Base-by-base conservation (phyloP, 1,139 yeast species). In the Pichia norvegensis region DNA sequence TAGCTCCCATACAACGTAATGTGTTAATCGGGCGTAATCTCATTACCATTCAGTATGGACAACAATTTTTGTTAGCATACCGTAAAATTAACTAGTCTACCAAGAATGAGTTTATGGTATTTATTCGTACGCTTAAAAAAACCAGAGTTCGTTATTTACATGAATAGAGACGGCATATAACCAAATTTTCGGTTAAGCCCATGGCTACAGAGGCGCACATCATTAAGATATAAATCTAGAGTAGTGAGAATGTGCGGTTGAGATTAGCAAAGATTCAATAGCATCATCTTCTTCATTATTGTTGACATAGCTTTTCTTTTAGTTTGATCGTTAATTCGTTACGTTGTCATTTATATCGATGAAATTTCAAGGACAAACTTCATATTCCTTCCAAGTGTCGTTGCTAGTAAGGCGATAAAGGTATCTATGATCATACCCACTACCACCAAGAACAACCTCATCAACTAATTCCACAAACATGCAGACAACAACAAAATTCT, bases 391-490 rank as follows among this genome's bases (percentile, higher is more conserved):
- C 95, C 95, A 85, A 55, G 74, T 77, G 52, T 81, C 87, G 45
- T 69, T 65, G 41, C 67, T 72, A 23, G 58, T 53, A 55, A 80
- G 72, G 48, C 74, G 73, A 55, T 76, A 78, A 25, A 77, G 62
- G 46, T 69, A 70, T 54, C 90, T 69, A 51, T 76, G 69, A 55
- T 79, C 84, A 29, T 63, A 56, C 8, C 57, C 59, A n/a, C 57
- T 53, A 8, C 54, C 51, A n/a, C 73, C 78, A 52, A 81, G 67
- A 53, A 79, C 82, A 48, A 79, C 74, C 56, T 73, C 73, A 62
- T 86, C 95, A n/a, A 83, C 95, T 45, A 72, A 68, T 46, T 85
- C 84, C 36, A 81, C 74, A 58, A 85, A 79, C 68, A 86, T 64
- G 33, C 84, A 81, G 29, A 84, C 74, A 23, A 85, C 78, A 1